Evolutionary conservation across 2,329 filamentous ascomycete genomes (phyloP), one percentile per base, ranked within the genome.

Genomic region (Erysiphe neolycopersici): DNA sequence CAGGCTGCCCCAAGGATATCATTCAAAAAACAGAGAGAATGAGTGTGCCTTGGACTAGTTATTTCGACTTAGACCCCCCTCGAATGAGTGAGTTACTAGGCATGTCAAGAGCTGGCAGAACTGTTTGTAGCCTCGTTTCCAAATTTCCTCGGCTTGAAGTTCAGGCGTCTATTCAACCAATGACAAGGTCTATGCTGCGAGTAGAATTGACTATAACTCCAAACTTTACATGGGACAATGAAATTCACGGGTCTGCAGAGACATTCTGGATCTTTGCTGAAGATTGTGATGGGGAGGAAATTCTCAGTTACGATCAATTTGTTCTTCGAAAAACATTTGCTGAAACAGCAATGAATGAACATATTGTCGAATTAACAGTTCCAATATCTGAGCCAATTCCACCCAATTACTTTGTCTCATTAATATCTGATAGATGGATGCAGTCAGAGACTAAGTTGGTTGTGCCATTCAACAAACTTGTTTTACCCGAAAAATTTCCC

Each of bases 191-290:
- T 9, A 79, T 98, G 75, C 68, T 98, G 16, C 76, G 83, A 39
- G 71, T 95, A 36, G 87, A 93, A 58, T 65, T 98, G 38, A 83
- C 79, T 13, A 85, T 98, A 48, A 84, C 81, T 1, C 89, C 89
- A 1, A 92, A 85, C 54, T 98, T 98, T 53, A 77, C 84, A 47
- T 98, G 89, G 89, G 87, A 98, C 51, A 83, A 89, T 49, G 67
- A 74, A 22, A 59, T 98, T 3, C 89, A 98, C 57, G 89, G 89
- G 2, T 68, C 69, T 30, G 80, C 85, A 0, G 85, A 98, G 61
- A 83, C 73, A 51, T 98, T 94, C 62, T 98, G 89, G 89, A 85
- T 98, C 48, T 62, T 98, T 45, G 85, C 93, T 3, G 91, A 98
- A 59, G 91, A 98, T 54, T 93, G 85, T 53, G 89, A 98, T 56